These are phyloP conservation scores for Trichocomaceae sp. DNA, from an alignment of 2,329 filamentous ascomycete genomes.

Conservation along the genomic window DNA sequence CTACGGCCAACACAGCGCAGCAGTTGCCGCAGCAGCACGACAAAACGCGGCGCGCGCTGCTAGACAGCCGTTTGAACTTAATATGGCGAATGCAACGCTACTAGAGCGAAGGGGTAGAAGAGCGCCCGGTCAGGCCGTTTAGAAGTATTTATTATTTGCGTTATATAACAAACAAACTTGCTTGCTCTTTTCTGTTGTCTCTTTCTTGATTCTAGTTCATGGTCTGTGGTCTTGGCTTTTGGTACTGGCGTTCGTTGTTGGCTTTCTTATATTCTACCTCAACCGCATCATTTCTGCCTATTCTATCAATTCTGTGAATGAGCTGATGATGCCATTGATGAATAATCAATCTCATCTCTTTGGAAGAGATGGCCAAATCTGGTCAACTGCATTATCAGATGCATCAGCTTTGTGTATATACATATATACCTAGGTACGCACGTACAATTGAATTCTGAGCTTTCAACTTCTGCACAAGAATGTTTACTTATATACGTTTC, in stretches of 20 bases:
- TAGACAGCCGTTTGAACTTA: slow-evolving; percentile 85
- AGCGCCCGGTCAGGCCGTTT: slow-evolving; percentile 20
- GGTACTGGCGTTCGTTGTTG: background rate
- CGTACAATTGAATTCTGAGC: no score
- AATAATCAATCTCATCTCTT: no score
- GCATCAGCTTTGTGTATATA: background rate
- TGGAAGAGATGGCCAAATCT: no score
- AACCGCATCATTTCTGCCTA: background rate
- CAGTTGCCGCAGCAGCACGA: slow-evolving; percentile 75
- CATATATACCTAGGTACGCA: background rate
- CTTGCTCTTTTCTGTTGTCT: background rate
- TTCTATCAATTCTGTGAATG: background rate
- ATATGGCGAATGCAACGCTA: slow-evolving; percentile 80
- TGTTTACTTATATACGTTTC: no score
- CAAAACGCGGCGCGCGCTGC: slow-evolving; percentile 68
- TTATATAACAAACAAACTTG: background rate
- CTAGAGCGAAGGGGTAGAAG: slow-evolving; percentile 59
- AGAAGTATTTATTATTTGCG: background rate
- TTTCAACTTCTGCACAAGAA: no score
- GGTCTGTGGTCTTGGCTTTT: background rate
- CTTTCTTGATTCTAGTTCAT: no score
- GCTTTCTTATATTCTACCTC: background rate
- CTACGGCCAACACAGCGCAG: slow-evolving; percentile 82
- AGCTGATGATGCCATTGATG: background rate
- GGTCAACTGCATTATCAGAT: background rate